Conservation (phyloP, 106 monocot species). For the Chionographis japonica region DNA sequence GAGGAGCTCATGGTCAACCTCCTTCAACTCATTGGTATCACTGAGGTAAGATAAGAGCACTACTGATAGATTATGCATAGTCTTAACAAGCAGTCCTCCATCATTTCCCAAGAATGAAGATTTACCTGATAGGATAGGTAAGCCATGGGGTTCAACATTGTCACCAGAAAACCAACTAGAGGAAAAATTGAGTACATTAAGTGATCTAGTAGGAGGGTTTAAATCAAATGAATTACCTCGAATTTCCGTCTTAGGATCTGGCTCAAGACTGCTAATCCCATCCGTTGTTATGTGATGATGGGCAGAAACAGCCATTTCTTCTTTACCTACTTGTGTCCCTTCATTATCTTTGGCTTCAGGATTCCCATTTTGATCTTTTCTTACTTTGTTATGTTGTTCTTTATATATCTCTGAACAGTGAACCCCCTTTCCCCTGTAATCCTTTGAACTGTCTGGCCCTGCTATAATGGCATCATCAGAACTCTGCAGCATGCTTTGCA, state of each 20-base stretch:
- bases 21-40: neutral
- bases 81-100: neutral
- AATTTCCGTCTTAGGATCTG: neutral
- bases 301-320: neutral
- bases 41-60: neutral
- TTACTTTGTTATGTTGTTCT: constrained; percentile 1
- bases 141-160: neutral
- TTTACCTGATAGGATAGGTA: neutral
- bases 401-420: neutral
- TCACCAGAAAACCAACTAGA: neutral
- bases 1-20: constrained; percentile 1
- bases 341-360: constrained; percentile 1
- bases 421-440: neutral
- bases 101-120: neutral
- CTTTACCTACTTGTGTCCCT: neutral
- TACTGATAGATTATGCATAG: constrained; percentile 1
- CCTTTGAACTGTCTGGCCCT: neutral
- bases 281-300: neutral
- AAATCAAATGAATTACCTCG: constrained; percentile 1
- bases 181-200: neutral
- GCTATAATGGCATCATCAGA: neutral
- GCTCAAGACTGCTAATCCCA: neutral
- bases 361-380: neutral
- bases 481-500: neutral
- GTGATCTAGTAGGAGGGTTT: neutral